Base-by-base conservation (phyloP, 2,329 filamentous ascomycete genomes). In the Cladosporium sp. region DNA sequence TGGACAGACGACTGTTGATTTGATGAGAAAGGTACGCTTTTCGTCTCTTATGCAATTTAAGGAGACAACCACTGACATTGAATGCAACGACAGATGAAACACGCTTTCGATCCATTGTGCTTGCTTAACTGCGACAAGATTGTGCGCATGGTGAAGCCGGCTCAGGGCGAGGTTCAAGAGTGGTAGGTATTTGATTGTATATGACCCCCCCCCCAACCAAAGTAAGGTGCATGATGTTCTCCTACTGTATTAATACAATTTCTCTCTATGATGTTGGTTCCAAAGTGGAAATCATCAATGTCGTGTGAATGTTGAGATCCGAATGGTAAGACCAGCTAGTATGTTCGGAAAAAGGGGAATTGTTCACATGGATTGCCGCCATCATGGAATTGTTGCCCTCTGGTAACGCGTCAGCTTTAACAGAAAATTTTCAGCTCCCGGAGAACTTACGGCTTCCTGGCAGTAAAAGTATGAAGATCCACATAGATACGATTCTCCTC, bases 71-170 rank as follows among this genome's bases (percentile, higher is more conserved):
- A 11, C 62, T 64, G 39, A 64, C 30, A 16, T 39, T 26, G 2
- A 28, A 18, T n/a, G n/a, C 21, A 25, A 51, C 26, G 65, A 67
- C 69, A 91, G 88, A 87, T 94, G 76, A 95, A 95, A 81, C 83
- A 88, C 72, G 89, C 91, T 0, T 90, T 93, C 68, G 92, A 95
- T 76, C 91, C 91, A 3, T 80, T 92, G 51, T 86, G 86, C 70
- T 73, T 89, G 69, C 80, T 89, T 28, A 89, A 89, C 70, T 87
- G 85, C 71, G 86, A 89, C 75, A 89, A 89, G 77, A 82, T 88
- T 67, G 82, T 89, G n/a, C 79, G 86, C n/a, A 79, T 83, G 46
- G 80, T 85, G 69, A 70, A 74, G 68, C 82, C 84, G 8, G 79
- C 77, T 65, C 70, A 76, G 21, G 84, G 83, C 3, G 84, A 86